Base-by-base conservation (phyloP, 163 green algal genomes). In the Coccomyxa subellipsoidea region DNA sequence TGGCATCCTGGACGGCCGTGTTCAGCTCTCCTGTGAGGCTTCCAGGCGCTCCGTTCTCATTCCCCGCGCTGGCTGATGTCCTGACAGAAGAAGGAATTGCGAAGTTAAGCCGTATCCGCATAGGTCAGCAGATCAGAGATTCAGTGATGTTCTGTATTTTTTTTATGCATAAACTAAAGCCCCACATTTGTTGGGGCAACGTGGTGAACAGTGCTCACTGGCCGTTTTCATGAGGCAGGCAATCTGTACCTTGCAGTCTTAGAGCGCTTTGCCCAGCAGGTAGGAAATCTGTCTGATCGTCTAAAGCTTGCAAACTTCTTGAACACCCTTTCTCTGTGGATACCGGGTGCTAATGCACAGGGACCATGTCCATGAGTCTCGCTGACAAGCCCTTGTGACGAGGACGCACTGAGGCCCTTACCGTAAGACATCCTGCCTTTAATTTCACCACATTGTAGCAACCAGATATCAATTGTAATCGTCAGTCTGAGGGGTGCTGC, bases 1-100 rank as follows among this genome's bases (percentile, higher is more conserved):
- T 54, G n/a, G 54, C 73, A 29, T 83, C 38, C 71, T 84, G 29
- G 3, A 47, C 37, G 36, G 54, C 80, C 29, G 75, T 69, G n/a
- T 78, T 78, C 31, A 54, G 47, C 21, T 59, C 47, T 59, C 47
- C 47, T 59, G 47, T 59, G 47, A 59, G 47, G 23, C 47, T 59
- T 27, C 47, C 47, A 27, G 47, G 47, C 15, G 47, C 47, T 59
- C 3, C 47, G 23, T 59, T 59, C 5, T 59, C 47, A 59, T 18
- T 59, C 0, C 47, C 47, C 23, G 47, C 47, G 47, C 47, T 59
- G 3, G 47, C 47, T 59, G 4, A 27, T 1, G 47, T 59, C 47
- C 47, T 59, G 47, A 12, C 21, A 8, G 15, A 8, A 59, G 1
- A 27, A 8, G 5, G 47, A 59, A 2, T 12, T 27, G n/a, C n/a